Conservation (phyloP, 2,329 filamentous ascomycete genomes). For the Torrubiella hemipterigena region DNA sequence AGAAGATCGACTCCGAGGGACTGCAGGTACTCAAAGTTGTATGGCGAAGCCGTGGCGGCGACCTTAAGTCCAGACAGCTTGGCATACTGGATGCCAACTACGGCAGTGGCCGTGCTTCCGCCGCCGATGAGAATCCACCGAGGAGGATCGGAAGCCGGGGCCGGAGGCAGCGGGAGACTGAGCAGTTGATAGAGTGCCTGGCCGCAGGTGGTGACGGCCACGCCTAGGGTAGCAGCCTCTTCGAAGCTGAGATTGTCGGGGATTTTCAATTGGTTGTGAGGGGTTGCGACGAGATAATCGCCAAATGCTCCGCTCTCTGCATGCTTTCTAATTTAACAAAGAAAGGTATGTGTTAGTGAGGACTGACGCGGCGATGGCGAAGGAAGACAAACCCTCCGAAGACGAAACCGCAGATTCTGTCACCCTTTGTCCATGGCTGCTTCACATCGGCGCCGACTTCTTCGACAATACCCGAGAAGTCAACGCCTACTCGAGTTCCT, state of each 20-base stretch:
- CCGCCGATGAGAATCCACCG: constrained; percentile 29
- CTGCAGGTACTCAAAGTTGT: constrained; percentile 25
- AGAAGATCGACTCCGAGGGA: constrained; percentile 26
- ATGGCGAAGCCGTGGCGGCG: constrained; percentile 22
- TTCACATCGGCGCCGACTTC: constrained; percentile 17
- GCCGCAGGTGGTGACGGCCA: constrained; percentile 28
- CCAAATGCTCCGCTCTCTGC: constrained; percentile 31
- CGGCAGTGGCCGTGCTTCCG: constrained; percentile 41
- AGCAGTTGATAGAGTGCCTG: constrained; percentile 36
- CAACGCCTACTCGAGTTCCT: not conserved
- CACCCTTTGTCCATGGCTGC: constrained; percentile 31
- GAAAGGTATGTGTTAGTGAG: no score
- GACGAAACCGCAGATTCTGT: constrained; percentile 29
- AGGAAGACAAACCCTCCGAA: constrained; percentile 17
- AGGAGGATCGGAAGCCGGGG: constrained; percentile 18
- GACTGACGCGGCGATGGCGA: no score
- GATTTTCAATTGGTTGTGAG: constrained; percentile 27
- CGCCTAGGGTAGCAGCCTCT: constrained; percentile 30
- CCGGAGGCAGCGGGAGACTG: constrained; percentile 30
- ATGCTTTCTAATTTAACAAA: constrained; percentile 10
- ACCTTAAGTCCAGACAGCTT: constrained; percentile 23
- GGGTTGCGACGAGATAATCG: constrained; percentile 25
- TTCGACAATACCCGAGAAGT: not conserved
- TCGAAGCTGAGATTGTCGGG: constrained; percentile 32
- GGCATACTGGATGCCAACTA: constrained; percentile 34